Conservation (phyloP, 2,329 filamentous ascomycete species). For the Botrytis fabae region DNA sequence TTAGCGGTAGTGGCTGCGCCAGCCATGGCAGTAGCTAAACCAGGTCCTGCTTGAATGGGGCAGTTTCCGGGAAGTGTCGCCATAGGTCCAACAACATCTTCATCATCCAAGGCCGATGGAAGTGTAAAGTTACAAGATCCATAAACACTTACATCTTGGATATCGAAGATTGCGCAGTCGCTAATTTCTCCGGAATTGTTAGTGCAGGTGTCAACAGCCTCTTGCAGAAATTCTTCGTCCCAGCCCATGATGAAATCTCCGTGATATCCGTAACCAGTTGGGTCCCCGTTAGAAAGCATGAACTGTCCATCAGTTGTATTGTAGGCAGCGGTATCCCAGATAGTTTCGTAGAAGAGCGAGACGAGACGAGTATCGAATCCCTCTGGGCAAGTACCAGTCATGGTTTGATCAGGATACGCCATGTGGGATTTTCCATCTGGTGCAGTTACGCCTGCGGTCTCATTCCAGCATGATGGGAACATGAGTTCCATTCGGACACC, state of each 20-base stretch:
- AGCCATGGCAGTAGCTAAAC: constrained; percentile 37
- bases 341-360: constrained; percentile 81
- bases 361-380: constrained; percentile 68
- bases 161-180: constrained; percentile 73
- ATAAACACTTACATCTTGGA: constrained; percentile 55
- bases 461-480: constrained; percentile 91
- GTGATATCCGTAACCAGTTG: constrained; percentile 74
- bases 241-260: constrained; percentile 81
- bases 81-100: constrained; percentile 57
- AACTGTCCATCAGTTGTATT: constrained; percentile 65
- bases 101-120: constrained; percentile 55
- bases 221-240: constrained; percentile 67
- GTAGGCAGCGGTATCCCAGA: constrained; percentile 73
- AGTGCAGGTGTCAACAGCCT: constrained; percentile 74
- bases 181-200: constrained; percentile 65
- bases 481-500: constrained; percentile 81
- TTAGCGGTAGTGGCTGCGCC: background rate
- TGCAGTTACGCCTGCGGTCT: constrained; percentile 55
- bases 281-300: constrained; percentile 75
- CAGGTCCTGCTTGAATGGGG: constrained; percentile 48
- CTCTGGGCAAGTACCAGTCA: constrained; percentile 72
- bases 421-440: constrained; percentile 63
- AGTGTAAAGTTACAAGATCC: constrained; percentile 64
- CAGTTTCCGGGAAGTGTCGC: constrained; percentile 66
- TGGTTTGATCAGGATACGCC: constrained; percentile 75